phyloP scores from a whole-genome alignment of 495 filamentous ascomycete genomes.

The Annulohypoxylon maeteangense region DNA sequence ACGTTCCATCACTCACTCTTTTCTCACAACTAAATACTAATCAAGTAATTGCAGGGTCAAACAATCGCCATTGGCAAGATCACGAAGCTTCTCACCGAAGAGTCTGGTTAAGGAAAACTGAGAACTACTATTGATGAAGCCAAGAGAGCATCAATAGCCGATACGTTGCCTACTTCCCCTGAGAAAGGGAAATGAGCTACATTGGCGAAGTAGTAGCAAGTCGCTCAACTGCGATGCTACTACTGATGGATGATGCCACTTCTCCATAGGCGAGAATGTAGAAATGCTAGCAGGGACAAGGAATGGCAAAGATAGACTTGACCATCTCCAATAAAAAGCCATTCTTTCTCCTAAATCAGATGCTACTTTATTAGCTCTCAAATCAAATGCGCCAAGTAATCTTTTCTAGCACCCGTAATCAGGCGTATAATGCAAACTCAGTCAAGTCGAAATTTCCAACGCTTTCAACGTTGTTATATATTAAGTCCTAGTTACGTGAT shows the following conservation, averaged over 20 bases:
- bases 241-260: not conserved
- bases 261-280: slow-evolving; percentile 6
- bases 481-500: not conserved
- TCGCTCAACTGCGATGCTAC: not conserved
- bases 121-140: not conserved
- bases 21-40: slow-evolving; percentile 39
- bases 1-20: slow-evolving; percentile 22
- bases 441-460: not conserved
- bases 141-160: not conserved
- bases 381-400: not conserved
- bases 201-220: slow-evolving; percentile 1
- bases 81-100: slow-evolving; percentile 74
- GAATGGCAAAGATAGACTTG: slow-evolving; percentile 23
- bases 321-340: slow-evolving; percentile 28
- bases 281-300: slow-evolving; percentile 17
- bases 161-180: not conserved
- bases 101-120: slow-evolving; percentile 34
- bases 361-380: no score
- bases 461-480: not conserved
- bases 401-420: not conserved
- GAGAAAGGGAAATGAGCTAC: not conserved
- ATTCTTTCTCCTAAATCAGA: slow-evolving; percentile 12
- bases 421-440: not conserved
- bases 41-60: slow-evolving; percentile 69
- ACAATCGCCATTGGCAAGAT: slow-evolving; percentile 98